These are phyloP conservation scores for Grigorovia transvaalensis DNA, from an alignment of 805 yeast species.

Conservation along the genomic window DNA sequence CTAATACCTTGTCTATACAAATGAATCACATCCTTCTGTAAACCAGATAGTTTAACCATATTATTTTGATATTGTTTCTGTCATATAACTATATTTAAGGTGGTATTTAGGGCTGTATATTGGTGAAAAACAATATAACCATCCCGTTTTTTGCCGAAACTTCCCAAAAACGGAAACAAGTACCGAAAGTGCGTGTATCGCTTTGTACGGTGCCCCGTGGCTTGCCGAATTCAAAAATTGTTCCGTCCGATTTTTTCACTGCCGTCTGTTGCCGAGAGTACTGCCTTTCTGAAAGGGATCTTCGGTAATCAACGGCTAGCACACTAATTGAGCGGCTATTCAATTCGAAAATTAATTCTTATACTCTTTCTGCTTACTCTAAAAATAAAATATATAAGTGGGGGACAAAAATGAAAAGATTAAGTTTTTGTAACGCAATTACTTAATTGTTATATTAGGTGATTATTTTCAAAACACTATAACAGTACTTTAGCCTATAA, in stretches of 20 bases:
- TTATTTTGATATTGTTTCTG: background rate
- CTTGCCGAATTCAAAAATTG: background rate
- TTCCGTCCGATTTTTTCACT: too few relatives aligned
- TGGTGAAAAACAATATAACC: background rate
- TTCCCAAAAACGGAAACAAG: background rate
- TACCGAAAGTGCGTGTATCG: background rate
- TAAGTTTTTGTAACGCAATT: too few relatives aligned
- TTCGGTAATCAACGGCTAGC: background rate
- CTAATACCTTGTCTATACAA: slow-evolving; percentile 41
- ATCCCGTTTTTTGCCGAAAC: background rate
- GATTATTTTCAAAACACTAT: too few relatives aligned
- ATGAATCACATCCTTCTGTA: slow-evolving; percentile 43
- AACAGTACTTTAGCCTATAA: background rate
- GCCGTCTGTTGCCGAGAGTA: background rate
- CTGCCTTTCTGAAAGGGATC: background rate
- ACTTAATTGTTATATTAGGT: too few relatives aligned
- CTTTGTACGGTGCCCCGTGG: background rate
- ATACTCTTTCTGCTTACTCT: background rate
- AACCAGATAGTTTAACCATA: slow-evolving; percentile 33
- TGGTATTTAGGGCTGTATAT: too few relatives aligned
- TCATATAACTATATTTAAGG: too few relatives aligned
- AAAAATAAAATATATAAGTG: too few relatives aligned
- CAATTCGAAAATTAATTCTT: too few relatives aligned
- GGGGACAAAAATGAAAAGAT: too few relatives aligned
- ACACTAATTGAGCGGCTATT: background rate